Evolutionary conservation across 2,329 filamentous ascomycete species (phyloP), one percentile per base, ranked within the genome.

Genomic region (Penicillium olsonii): DNA sequence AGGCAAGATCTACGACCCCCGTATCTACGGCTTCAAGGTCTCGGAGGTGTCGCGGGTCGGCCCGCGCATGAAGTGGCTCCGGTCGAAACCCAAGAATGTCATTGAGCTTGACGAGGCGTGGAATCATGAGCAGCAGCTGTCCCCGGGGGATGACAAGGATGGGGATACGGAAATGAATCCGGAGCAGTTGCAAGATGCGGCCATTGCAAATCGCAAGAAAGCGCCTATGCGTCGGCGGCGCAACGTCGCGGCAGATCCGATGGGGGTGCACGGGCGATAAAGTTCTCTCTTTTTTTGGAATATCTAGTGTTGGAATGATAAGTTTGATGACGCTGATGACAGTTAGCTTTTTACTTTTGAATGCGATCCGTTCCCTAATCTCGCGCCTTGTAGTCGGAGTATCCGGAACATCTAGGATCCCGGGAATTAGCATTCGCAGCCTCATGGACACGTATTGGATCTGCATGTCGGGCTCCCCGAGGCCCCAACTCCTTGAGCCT

Each of bases 21-120:
- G 87, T 60, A 97, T 99, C 68, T 99, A 97, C 73, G 94, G 94
- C 22, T 99, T 99, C 77, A 84, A 88, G 54, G 94, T 99, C 18
- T 92, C 89, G 15, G 94, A 97, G 72, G 81, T 92, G 50, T 90
- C 94, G 35, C 84, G 88, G 59, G 91, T 89, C 19, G 94, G 94
- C 0, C 94, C 94, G 11, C 83, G 94, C 53, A 99, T 99, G 94
- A 91, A 92, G 68, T 99, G 94, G 94, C 76, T 99, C 62, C 84
- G 94, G 59, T 85, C 87, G 72, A 87, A 91, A 67, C 94, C 94
- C 0, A 78, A 79, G 12, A 84, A 96, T 64, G 79, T 96, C 47
- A 85, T 80, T 37, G 88, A 95, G 62, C 78, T 97, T 42, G 91
- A 99, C 66, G 94, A 99, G 73, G 69, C 69, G 52, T 58, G 65